Base-by-base conservation (phyloP, 2,329 filamentous ascomycete genomes). In the Incumbomyces lentus region DNA sequence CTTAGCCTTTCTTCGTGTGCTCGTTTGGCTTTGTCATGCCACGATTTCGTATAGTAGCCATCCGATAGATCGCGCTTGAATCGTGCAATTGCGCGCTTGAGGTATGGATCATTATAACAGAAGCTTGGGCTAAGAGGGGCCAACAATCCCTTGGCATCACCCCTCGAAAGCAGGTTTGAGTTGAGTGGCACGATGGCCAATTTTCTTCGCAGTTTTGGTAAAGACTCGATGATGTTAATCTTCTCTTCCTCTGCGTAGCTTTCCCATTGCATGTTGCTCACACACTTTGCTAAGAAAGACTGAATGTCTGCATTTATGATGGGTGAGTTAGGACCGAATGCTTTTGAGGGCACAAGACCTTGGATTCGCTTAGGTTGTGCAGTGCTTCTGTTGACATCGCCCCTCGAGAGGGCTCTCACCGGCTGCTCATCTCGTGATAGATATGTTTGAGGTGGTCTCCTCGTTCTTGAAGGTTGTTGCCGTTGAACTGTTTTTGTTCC, bases 41-140 rank as follows among this genome's bases (percentile, higher is more conserved):
- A 83, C 42, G 68, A 67, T 8, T 73, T 71, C n/a, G 73, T 70
- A 52, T 79, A 72, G 41, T 68, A 70, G 2, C 79, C 79, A 19
- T 69, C 64, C 17, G 60, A 60, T 1, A 82, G 64, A 52, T 82
- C 76, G 2, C 70, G 58, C 56, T 79, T 71, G 57, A 76, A 81
- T 42, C 70, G 47, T 4, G 49, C 44, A 19, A 53, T 40, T 10
- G 52, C 51, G n/a, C 50, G 46, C 51, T 53, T 56, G 42, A 57
- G 29, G 37, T 52, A 47, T 6, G 49, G 40, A 30, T 55, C 52
- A 17, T 52, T 36, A 31, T 46, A 49, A 26, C 56, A 34, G 18
- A 53, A 50, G 6, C 46, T 48, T 2, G 40, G 32, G 3, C 46
- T 17, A 13, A 45, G 42, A 5, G 22, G 17, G 42, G 42, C 6